Conservation (phyloP, 768 basidiomycete genomes). For the Suillus subluteus region DNA sequence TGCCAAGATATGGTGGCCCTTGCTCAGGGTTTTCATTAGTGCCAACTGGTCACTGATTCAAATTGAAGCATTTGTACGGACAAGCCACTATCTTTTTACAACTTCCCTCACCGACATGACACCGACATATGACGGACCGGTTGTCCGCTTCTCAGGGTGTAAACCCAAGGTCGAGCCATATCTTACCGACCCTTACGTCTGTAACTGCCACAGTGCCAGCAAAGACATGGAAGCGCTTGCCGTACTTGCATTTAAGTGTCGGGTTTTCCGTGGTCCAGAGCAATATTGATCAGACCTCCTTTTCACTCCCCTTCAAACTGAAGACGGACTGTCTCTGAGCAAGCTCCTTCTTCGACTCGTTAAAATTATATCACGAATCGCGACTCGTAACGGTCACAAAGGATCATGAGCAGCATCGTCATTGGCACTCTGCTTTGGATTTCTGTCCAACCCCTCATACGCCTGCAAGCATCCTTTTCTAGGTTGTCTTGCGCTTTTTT, state of each 20-base stretch:
- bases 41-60: neutral
- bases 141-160: neutral
- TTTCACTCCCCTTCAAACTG: neutral
- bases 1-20: neutral
- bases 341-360: neutral
- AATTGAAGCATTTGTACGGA: neutral
- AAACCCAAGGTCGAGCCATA: neutral
- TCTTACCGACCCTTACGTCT: neutral
- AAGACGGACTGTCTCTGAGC: neutral
- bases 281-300: neutral
- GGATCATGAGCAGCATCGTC: conserved; percentile 26
- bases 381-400: neutral
- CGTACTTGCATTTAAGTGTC: neutral
- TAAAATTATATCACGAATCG: neutral
- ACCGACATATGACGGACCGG: neutral
- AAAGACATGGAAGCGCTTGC: neutral
- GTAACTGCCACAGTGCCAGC: neutral
- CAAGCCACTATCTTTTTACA: neutral
- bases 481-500: conserved; percentile 11
- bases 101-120: neutral
- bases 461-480: conserved; percentile 47
- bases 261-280: neutral
- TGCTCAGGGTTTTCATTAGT: neutral
- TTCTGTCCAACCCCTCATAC: conserved; percentile 59
- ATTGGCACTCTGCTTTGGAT: conserved; percentile 62